Percentiles rank a stretch among this genome's conserved stretches.
Evolutionary conservation across 345 rosid species (phyloP).

Genomic region (Chamaenerion angustifolium): DNA sequence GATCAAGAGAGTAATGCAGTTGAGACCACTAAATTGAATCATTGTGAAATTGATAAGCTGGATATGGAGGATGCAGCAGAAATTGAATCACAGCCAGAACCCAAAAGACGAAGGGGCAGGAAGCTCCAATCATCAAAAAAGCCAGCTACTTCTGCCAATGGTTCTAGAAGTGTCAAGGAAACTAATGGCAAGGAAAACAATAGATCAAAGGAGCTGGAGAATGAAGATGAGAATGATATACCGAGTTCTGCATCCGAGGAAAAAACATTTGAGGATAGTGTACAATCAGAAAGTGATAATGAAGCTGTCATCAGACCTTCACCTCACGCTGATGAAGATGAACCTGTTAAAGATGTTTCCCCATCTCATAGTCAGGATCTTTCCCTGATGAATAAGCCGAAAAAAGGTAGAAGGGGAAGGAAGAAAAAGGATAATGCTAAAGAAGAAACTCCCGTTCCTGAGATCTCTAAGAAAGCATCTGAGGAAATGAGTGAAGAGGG

Average conservation of each 20-base stretch:
- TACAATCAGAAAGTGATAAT: slow-evolving; percentile 27
- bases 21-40: too few relatives aligned
- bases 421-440: slow-evolving; percentile 39
- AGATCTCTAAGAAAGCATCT: neutral
- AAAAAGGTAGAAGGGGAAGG: slow-evolving; percentile 30
- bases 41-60: too few relatives aligned
- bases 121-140: too few relatives aligned
- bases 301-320: slow-evolving; percentile 12
- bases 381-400: slow-evolving; percentile 20
- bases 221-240: neutral
- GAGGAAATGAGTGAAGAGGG: slow-evolving; percentile 17
- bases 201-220: too few relatives aligned
- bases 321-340: slow-evolving; percentile 10
- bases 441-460: slow-evolving; percentile 10
- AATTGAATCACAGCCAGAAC: too few relatives aligned
- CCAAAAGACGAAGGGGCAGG: too few relatives aligned
- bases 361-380: slow-evolving; percentile 13
- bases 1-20: neutral
- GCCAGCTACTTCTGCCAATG: too few relatives aligned
- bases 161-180: too few relatives aligned
- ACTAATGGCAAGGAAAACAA: too few relatives aligned
- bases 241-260: neutral
- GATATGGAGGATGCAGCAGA: too few relatives aligned
- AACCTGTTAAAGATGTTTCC: slow-evolving; percentile 9
- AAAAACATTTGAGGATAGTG: slow-evolving; percentile 16